A percentile compares a stretch with the other conserved stretches of the same genome.
phyloP scores from a whole-genome alignment of 768 basidiomycete species.

The Solioccasus polychromus region DNA sequence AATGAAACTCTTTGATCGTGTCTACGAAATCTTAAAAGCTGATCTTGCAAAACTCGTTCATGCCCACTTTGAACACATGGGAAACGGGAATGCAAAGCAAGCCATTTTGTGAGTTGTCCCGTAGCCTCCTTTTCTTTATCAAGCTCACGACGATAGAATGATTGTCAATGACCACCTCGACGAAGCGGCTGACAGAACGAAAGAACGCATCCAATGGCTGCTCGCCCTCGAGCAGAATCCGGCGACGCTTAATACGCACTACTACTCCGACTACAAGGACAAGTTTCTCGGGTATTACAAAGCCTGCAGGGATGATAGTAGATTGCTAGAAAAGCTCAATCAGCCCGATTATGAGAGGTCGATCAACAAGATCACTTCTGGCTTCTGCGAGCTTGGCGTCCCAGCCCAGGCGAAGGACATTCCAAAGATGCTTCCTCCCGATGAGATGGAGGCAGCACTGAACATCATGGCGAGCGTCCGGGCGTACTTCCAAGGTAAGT shows the following conservation, averaged over 20 bases:
- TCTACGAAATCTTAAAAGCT: constrained; percentile 36
- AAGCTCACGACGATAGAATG: constrained; percentile 32
- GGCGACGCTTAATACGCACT: constrained; percentile 51
- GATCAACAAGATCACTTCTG: constrained; percentile 29
- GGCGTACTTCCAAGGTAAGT: constrained; percentile 73
- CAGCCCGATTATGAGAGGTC: neutral
- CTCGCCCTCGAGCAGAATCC: constrained; percentile 48
- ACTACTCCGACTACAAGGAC: constrained; percentile 45
- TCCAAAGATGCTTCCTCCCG: constrained; percentile 46
- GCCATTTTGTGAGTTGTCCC: constrained; percentile 40
- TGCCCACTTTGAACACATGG: constrained; percentile 49
- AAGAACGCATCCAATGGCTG: constrained; percentile 46
- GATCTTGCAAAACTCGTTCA: constrained; percentile 44
- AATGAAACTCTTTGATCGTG: constrained; percentile 39
- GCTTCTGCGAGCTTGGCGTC: constrained; percentile 26
- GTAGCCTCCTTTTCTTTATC: neutral
- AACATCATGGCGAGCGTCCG: constrained; percentile 69
- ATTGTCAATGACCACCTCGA: constrained; percentile 52
- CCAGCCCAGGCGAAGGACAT: constrained; percentile 41
- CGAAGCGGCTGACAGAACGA: constrained; percentile 37
- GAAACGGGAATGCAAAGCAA: constrained; percentile 50
- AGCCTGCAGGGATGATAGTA: constrained; percentile 15
- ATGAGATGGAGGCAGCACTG: constrained; percentile 54
- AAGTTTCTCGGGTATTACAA: constrained; percentile 54
- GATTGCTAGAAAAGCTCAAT: neutral